These are phyloP conservation scores for Chaetomium olivaceum DNA, from an alignment of 2,329 filamentous ascomycete species.

Conservation along the genomic window DNA sequence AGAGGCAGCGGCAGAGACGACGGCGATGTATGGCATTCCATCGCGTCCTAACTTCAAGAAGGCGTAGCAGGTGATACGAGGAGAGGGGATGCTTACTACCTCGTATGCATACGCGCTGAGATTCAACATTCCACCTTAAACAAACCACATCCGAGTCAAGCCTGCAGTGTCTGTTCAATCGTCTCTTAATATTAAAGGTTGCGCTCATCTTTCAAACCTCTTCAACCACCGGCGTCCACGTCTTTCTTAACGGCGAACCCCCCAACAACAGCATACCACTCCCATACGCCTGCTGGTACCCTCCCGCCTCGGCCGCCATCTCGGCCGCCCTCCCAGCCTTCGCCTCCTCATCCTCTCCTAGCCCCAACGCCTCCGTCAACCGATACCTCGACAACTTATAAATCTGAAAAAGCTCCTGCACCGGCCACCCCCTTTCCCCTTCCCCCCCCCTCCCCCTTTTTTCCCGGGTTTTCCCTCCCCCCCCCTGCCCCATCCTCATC, in stretches of 20 bases:
- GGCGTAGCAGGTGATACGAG: too few species aligned
- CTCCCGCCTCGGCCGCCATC: too few species aligned
- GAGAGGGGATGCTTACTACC: too few species aligned
- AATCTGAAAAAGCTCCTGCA: not conserved
- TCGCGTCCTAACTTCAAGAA: too few species aligned
- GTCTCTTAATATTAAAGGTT: too few species aligned
- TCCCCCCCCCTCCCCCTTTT: too few species aligned
- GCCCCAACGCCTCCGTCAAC: not conserved
- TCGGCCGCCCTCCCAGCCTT: not conserved
- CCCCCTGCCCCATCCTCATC: not conserved
- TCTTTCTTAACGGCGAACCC: not conserved
- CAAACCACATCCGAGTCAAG: not conserved
- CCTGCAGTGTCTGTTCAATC: not conserved
- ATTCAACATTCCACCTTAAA: not conserved
- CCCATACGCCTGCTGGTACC: not conserved
- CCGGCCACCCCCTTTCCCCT: not conserved
- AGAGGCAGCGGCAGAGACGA: too few species aligned
- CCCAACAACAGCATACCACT: not conserved
- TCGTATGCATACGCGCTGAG: too few species aligned
- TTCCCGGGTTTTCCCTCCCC: too few species aligned
- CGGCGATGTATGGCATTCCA: too few species aligned
- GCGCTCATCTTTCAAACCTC: not conserved
- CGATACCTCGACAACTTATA: slow-evolving; percentile 12
- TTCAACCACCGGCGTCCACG: not conserved
- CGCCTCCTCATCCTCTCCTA: not conserved